Evolutionary conservation across 176 grass and related monocot species (phyloP).

Genomic region (Ensete ventricosum): DNA sequence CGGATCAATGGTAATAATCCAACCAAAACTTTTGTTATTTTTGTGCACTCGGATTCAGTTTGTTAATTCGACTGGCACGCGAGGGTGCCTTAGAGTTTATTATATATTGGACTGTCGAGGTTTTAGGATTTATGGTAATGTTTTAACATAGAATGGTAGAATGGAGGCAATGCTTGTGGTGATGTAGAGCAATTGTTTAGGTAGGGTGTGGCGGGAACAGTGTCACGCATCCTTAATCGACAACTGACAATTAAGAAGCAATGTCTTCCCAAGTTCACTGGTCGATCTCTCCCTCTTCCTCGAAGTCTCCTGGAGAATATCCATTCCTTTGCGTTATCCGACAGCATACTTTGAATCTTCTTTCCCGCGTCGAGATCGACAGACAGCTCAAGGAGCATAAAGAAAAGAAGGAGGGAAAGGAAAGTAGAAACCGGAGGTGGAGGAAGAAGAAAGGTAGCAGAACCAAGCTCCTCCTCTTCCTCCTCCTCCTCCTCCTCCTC

Average conservation of each 20-base stretch:
- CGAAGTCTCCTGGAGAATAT: background rate
- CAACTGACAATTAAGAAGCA: background rate
- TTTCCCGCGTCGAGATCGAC: background rate
- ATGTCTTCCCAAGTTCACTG: background rate
- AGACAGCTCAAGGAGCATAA: background rate
- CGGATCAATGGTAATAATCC: background rate
- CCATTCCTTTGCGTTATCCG: background rate
- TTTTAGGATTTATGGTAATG: no score
- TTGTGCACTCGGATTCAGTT: background rate
- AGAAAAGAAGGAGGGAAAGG: background rate
- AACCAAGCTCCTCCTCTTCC: no score
- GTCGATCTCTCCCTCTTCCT: background rate
- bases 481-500: no score
- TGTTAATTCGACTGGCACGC: no score
- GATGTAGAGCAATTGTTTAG: no score
- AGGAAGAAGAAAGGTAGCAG: background rate
- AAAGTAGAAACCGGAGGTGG: background rate
- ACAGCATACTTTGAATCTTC: conserved; percentile 5
- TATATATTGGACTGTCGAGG: no score
- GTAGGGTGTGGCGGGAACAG: no score
- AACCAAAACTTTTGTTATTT: background rate
- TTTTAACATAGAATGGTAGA: no score
- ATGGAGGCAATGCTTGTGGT: no score
- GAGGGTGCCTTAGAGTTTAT: no score
- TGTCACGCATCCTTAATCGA: background rate